A percentile compares a stretch with the other conserved stretches of the same genome.
These are phyloP conservation scores for Ophiostoma perfectum DNA, from an alignment of 2,329 filamentous ascomycete genomes.

Conservation along the genomic window DNA sequence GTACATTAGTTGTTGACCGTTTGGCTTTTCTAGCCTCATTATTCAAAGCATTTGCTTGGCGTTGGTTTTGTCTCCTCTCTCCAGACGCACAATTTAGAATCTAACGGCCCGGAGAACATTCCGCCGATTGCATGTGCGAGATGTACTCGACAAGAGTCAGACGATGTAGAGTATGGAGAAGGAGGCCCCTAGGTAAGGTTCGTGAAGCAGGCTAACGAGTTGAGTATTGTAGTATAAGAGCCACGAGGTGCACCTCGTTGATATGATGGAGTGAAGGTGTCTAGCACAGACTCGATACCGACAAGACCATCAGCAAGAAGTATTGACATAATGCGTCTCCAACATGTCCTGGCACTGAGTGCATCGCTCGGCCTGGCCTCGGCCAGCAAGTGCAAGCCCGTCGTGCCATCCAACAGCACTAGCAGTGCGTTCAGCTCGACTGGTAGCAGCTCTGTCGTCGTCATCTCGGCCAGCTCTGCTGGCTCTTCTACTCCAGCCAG, in stretches of 20 bases:
- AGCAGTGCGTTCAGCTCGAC: neutral
- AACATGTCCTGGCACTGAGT: conserved; percentile 16
- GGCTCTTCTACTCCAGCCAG: too few relatives aligned
- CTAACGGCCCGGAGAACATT: neutral
- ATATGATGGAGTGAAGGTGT: neutral
- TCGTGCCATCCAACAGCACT: conserved; percentile 1
- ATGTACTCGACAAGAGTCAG: too few relatives aligned
- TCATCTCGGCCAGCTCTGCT: neutral
- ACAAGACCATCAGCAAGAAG: neutral
- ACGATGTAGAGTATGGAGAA: neutral
- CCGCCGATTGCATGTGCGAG: neutral
- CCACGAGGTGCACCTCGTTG: neutral
- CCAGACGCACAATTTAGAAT: neutral
- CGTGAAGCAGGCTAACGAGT: neutral
- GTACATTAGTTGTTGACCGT: neutral
- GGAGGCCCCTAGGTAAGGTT: neutral
- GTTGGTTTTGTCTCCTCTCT: conserved; percentile 2
- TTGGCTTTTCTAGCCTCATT: conserved; percentile 1
- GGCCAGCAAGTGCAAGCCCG: conserved; percentile 17
- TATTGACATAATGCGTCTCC: conserved; percentile 15
- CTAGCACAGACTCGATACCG: neutral
- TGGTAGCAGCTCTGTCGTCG: neutral
- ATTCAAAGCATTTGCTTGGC: neutral
- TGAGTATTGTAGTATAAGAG: neutral
- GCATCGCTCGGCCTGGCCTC: conserved; percentile 14